Evolutionary conservation across 2,329 filamentous ascomycete genomes (phyloP).

Genomic region (Xylaria digitata): DNA sequence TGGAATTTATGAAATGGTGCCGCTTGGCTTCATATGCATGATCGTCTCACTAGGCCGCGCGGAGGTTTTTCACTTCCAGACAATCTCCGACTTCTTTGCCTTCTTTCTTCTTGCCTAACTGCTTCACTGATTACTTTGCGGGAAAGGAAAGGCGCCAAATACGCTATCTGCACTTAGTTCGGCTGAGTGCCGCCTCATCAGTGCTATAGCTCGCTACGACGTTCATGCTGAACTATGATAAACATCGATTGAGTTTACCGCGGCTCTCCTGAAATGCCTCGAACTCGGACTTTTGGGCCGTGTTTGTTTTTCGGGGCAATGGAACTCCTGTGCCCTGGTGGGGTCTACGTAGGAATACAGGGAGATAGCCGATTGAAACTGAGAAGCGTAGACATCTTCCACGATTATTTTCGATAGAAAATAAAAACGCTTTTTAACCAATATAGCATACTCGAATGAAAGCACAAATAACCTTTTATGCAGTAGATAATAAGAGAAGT

Average conservation of each 20-base stretch:
- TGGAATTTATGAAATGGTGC: not conserved
- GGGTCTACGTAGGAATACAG: not conserved
- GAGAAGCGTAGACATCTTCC: not conserved
- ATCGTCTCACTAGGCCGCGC: too few species aligned
- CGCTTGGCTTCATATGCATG: not conserved
- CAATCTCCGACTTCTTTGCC: too few species aligned
- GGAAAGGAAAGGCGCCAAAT: too few species aligned
- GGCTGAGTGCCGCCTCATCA: too few species aligned
- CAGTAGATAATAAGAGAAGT: too few species aligned
- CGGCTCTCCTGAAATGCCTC: too few species aligned
- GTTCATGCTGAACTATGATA: not conserved
- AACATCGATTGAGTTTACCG: not conserved
- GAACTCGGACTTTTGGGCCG: not conserved
- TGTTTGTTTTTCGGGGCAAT: not conserved
- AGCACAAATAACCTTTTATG: too few species aligned
- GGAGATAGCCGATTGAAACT: not conserved
- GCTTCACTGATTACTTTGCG: too few species aligned
- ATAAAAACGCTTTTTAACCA: not conserved
- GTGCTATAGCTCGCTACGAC: not conserved
- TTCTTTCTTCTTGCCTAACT: too few species aligned
- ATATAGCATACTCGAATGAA: not conserved
- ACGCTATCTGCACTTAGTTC: too few species aligned
- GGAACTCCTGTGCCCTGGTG: too few species aligned
- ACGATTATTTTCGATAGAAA: not conserved
- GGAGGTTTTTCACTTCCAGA: too few species aligned